These are phyloP conservation scores for Paraphaeosphaeria minitans DNA, from an alignment of 2,329 filamentous ascomycete genomes.

Conservation along the genomic window DNA sequence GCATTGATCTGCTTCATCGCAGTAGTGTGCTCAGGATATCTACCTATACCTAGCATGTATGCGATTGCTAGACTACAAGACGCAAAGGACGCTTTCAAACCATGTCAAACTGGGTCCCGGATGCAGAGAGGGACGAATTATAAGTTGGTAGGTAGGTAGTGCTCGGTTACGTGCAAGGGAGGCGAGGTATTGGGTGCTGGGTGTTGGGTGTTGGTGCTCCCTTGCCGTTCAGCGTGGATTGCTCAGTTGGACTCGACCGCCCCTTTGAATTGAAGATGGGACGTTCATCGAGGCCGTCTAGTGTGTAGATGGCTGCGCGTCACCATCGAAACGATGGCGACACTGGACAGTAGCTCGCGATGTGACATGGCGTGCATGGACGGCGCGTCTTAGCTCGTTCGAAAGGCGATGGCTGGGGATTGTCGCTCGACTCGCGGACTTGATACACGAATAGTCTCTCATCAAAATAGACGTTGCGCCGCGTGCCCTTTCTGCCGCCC, in stretches of 20 bases:
- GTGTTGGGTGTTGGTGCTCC: not conserved
- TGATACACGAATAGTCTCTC: not conserved
- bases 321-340: slow-evolving; percentile 18
- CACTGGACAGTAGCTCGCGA: slow-evolving; percentile 10
- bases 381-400: slow-evolving; percentile 16
- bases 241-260: not conserved
- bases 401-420: slow-evolving; percentile 6
- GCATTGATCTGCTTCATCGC: not conserved
- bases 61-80: not conserved
- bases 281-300: not conserved
- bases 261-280: too few relatives aligned
- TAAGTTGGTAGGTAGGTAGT: too few relatives aligned
- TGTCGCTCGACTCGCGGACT: slow-evolving; percentile 5
- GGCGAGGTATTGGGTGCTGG: not conserved
- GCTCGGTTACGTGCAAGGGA: not conserved
- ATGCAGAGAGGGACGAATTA: not conserved
- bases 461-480: not conserved
- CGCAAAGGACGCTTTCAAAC: not conserved
- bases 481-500: not conserved
- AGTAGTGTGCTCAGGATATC: not conserved
- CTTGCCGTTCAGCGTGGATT: not conserved
- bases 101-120: not conserved
- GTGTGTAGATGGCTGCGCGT: slow-evolving; percentile 20
- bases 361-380: slow-evolving; percentile 23
- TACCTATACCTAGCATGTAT: too few relatives aligned